phyloP scores from a whole-genome alignment of 441 rosid genomes.

The Jatropha multifida region DNA sequence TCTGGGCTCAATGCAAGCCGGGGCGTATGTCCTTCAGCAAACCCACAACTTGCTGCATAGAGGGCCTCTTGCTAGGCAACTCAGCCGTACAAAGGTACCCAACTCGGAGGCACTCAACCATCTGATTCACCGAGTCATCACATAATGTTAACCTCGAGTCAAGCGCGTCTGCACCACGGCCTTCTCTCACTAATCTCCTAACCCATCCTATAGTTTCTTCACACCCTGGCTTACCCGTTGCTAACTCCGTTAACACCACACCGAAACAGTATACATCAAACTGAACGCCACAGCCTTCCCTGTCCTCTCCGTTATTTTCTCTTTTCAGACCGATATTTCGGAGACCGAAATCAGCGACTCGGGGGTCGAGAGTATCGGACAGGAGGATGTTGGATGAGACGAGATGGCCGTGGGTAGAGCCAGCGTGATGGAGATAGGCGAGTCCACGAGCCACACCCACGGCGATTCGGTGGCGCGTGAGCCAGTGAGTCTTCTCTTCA shows the following conservation, averaged over 20 bases:
- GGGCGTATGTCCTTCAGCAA: conserved; percentile 72
- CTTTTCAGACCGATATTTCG: conserved; percentile 28
- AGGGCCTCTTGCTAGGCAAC: conserved; percentile 66
- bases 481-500: conserved; percentile 71
- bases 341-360: conserved; percentile 71
- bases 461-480: conserved; percentile 76
- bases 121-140: conserved; percentile 53
- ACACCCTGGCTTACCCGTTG: conserved; percentile 61
- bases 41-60: conserved; percentile 93
- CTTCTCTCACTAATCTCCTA: conserved; percentile 66
- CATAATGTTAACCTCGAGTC: conserved; percentile 54
- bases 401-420: conserved; percentile 75
- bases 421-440: conserved; percentile 84
- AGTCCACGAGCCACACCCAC: conserved; percentile 85
- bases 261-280: conserved; percentile 74
- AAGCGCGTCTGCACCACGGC: conserved; percentile 54
- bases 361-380: conserved; percentile 67
- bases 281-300: conserved; percentile 13
- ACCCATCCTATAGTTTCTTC: conserved; percentile 52
- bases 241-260: conserved; percentile 58
- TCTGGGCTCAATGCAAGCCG: conserved; percentile 5
- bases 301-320: neutral
- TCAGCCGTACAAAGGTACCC: conserved; percentile 90
- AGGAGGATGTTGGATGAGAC: conserved; percentile 77
- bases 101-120: conserved; percentile 78